These are phyloP conservation scores for Colletotrichum limetticola DNA, from an alignment of 2,329 filamentous ascomycete genomes.

Conservation along the genomic window DNA sequence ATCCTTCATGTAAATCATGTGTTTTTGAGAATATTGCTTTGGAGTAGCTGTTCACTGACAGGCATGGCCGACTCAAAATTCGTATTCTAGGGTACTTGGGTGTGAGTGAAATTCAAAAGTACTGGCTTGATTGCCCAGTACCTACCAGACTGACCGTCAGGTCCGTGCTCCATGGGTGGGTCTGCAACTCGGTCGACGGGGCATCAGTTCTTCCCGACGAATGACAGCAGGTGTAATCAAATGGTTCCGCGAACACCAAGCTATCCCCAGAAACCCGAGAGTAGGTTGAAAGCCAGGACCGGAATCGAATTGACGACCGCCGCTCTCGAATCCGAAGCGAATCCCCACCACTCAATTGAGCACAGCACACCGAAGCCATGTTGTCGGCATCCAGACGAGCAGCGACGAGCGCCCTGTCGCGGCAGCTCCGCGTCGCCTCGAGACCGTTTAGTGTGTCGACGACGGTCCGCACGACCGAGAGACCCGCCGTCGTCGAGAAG, in stretches of 20 bases:
- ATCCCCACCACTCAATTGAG: constrained; percentile 25
- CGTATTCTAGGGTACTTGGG: neutral
- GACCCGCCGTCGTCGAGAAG: constrained; percentile 50
- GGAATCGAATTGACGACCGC: neutral
- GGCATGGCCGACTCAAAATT: neutral
- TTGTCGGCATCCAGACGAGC: constrained; percentile 53
- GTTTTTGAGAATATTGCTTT: neutral
- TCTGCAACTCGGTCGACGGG: constrained; percentile 15
- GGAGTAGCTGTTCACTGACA: neutral
- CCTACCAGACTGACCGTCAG: neutral
- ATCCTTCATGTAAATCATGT: neutral
- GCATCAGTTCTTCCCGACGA: constrained; percentile 30
- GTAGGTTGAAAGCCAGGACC: constrained; percentile 12
- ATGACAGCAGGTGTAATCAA: constrained; percentile 34
- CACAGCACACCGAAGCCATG: constrained; percentile 50
- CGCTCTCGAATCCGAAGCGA: neutral
- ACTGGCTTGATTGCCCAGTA: neutral
- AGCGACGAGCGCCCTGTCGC: constrained; percentile 54
- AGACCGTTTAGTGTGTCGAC: constrained; percentile 61
- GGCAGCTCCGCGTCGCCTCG: constrained; percentile 54
- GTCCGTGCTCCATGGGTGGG: neutral
- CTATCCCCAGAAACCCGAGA: constrained; percentile 19
- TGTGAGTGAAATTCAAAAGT: neutral
- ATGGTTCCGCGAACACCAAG: constrained; percentile 31
- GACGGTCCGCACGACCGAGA: constrained; percentile 46